Percentiles rank a stretch among this genome's conserved stretches.
Evolutionary conservation across 306 rosid species (phyloP).

Genomic region (Begonia peltatifolia): DNA sequence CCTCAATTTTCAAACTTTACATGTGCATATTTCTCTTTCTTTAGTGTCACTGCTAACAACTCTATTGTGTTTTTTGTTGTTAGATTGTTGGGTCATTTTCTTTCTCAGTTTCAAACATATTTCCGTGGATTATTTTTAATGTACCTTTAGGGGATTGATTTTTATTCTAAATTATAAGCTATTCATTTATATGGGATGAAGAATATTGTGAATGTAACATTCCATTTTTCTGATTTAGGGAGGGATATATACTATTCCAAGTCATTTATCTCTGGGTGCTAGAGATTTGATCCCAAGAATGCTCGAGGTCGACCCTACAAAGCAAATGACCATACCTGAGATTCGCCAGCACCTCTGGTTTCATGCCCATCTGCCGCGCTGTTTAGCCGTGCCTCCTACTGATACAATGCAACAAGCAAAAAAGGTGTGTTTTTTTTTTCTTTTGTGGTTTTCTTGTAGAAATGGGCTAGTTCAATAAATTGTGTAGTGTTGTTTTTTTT

Average conservation of each 20-base stretch:
- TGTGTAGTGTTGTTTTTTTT: too few relatives aligned
- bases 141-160: too few relatives aligned
- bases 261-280: conserved; percentile 89
- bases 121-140: too few relatives aligned
- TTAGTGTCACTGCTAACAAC: too few relatives aligned
- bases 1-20: too few relatives aligned
- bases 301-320: conserved; percentile 97
- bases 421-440: conserved; percentile 30
- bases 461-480: too few relatives aligned
- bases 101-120: too few relatives aligned
- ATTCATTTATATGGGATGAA: not conserved
- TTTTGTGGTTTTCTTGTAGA: too few relatives aligned
- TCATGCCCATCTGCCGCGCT: conserved; percentile 86
- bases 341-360: conserved; percentile 93
- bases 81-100: too few relatives aligned
- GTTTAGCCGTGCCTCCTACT: conserved; percentile 85
- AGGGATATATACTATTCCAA: conserved; percentile 92
- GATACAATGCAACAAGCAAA: conserved; percentile 84
- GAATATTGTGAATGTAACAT: not conserved
- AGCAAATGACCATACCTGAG: conserved; percentile 85
- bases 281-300: conserved; percentile 87
- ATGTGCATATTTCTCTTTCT: too few relatives aligned
- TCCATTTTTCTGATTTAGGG: conserved; percentile 33
- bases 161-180: not conserved
- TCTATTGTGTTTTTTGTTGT: too few relatives aligned